phyloP scores from a whole-genome alignment of 2,329 filamentous ascomycete genomes.

The Sarocladium brachiariae region DNA sequence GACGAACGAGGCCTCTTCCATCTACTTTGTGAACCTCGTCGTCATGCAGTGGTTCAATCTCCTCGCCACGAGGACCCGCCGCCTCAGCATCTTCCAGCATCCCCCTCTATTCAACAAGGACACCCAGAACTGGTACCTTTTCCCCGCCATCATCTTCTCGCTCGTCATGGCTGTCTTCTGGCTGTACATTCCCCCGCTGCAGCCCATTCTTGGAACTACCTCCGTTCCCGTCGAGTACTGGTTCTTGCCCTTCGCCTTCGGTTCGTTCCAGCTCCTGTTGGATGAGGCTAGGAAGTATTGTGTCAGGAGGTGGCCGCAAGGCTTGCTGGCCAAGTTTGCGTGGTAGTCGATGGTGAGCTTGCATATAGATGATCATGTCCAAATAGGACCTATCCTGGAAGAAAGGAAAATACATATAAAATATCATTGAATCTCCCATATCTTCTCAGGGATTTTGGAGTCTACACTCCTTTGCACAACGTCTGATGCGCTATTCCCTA shows the following conservation, averaged over 20 bases:
- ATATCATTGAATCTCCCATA: too few relatives aligned
- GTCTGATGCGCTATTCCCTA: too few relatives aligned
- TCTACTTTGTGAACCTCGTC: conserved; percentile 76
- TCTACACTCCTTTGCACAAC: too few relatives aligned
- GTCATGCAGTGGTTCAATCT: conserved; percentile 79
- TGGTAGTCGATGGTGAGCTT: too few relatives aligned
- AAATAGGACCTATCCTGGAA: too few relatives aligned
- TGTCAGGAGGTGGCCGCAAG: conserved; percentile 52
- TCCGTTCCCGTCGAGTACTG: conserved; percentile 64
- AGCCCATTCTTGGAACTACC: conserved; percentile 53
- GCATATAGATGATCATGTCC: too few relatives aligned
- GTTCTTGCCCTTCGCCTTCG: conserved; percentile 71
- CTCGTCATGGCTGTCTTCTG: conserved; percentile 64
- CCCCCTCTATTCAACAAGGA: conserved; percentile 57
- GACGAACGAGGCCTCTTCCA: conserved; percentile 59
- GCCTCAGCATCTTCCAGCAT: conserved; percentile 64
- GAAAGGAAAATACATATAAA: too few relatives aligned
- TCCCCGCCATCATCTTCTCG: conserved; percentile 64
- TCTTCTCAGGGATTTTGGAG: too few relatives aligned
- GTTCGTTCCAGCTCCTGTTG: conserved; percentile 47
- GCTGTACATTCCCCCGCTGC: conserved; percentile 61
- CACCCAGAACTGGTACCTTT: conserved; percentile 62
- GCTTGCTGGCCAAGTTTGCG: conserved; percentile 51
- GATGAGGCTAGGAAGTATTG: conserved; percentile 61
- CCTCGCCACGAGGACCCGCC: conserved; percentile 59